Conservation (phyloP, 331 rosid species). For the Malus hybrid region DNA sequence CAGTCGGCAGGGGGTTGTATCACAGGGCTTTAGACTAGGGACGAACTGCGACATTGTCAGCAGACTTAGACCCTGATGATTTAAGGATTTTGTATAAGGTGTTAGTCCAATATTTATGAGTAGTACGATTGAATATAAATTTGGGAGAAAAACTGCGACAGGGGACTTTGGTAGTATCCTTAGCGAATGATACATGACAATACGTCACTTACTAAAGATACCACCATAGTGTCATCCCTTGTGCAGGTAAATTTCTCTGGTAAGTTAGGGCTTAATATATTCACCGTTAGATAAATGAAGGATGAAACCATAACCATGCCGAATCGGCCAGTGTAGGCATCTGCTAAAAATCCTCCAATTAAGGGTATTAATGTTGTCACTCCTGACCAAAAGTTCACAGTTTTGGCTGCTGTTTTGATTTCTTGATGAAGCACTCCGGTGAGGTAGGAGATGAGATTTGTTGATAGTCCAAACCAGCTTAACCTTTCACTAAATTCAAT, state of each 20-base stretch:
- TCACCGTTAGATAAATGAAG: constrained; percentile 40
- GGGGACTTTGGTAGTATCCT: no score
- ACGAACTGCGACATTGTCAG: constrained; percentile 48
- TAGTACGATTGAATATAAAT: no score
- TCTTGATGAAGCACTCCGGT: constrained; percentile 54
- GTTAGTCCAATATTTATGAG: no score
- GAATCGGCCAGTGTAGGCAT: constrained; percentile 57
- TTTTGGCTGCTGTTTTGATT: constrained; percentile 51
- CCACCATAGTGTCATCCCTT: no score
- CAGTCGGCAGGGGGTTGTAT: constrained; percentile 1
- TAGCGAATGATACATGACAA: no score
- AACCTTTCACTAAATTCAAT: constrained; percentile 54
- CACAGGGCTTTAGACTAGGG: constrained; percentile 51
- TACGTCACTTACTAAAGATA: no score
- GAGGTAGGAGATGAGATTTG: constrained; percentile 50
- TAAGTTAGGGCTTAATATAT: neutral
- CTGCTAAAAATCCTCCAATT: constrained; percentile 48
- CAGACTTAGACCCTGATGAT: constrained; percentile 43
- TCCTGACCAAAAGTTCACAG: constrained; percentile 59
- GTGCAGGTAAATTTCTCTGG: no score
- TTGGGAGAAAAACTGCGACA: no score
- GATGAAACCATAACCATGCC: constrained; percentile 44
- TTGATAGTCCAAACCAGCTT: constrained; percentile 34
- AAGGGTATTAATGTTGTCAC: constrained; percentile 58
- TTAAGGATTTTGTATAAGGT: no score